Evolutionary conservation across 768 basidiomycete genomes (phyloP).

Genomic region (Tylopilus rubrobrunneus): DNA sequence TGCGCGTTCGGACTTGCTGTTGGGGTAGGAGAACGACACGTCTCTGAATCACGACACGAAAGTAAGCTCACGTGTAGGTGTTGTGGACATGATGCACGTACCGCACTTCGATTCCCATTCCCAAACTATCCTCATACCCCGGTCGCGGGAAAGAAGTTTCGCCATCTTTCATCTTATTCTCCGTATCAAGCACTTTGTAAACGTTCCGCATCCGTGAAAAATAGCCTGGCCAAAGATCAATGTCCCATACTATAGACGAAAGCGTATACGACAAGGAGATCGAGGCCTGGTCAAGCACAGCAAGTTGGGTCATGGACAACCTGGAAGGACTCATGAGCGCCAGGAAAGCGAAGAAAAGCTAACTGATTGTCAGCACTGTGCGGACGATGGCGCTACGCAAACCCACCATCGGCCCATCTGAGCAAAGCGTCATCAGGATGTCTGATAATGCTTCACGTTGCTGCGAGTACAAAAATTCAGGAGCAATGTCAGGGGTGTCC

Average conservation of each 20-base stretch:
- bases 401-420: conserved; percentile 18
- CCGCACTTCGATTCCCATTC: conserved; percentile 20
- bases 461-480: conserved; percentile 14
- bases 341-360: conserved; percentile 12
- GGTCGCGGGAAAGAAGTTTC: conserved; percentile 15
- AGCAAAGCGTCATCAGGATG: conserved; percentile 8
- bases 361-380: conserved; percentile 7
- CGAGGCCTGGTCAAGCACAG: conserved; percentile 27
- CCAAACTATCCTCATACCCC: conserved; percentile 7
- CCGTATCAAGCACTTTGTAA: conserved; percentile 16
- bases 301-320: conserved; percentile 29
- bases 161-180: conserved; percentile 28
- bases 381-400: background rate
- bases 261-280: conserved; percentile 23
- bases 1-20: conserved; percentile 22
- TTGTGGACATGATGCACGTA: background rate
- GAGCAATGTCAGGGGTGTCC: conserved; percentile 7
- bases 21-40: conserved; percentile 52
- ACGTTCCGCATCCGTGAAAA: conserved; percentile 22
- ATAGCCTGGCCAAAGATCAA: conserved; percentile 17
- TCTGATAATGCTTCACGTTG: background rate
- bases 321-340: conserved; percentile 24
- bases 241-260: conserved; percentile 3
- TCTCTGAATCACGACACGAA: background rate
- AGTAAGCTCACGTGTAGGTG: background rate